Base-by-base conservation (phyloP, 176 grass and related monocot genomes). In the barley (Hordeum vulgare) region DNA sequence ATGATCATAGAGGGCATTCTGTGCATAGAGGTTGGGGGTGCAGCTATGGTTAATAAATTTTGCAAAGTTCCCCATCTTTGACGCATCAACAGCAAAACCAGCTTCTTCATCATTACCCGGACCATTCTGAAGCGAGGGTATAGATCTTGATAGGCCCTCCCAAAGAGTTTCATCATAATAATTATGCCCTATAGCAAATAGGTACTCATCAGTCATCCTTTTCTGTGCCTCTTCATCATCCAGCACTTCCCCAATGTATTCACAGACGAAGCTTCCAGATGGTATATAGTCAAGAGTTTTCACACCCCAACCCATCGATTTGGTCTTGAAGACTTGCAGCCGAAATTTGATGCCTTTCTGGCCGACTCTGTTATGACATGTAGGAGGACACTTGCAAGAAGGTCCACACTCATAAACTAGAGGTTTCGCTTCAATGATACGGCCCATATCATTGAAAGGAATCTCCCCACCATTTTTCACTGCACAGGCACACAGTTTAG, bases 1-100 rank as follows among this genome's bases (percentile, higher is more conserved):
- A 84, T 92, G 93, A 56, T 95, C 93, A 84, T 92, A 95, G 33
- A 95, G 86, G 56, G 90, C 57, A 62, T 95, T 95, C 58, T 95
- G 93, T 17, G 93, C 93, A 88, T 95, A 95, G 44, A 92, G 61
- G 26, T 95, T 95, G 13, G 93, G 93, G 15, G 72, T 86, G 80
- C 93, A 95, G 77, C 79, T 95, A 63, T 95, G 93, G 26, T 95
- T 95, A 61, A 95, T 88, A 80, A 92, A 95, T 74, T 86, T 95
- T 63, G 86, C 87, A 62, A 95, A 89, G 75, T 92, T 95, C 18
- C 93, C 93, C 74, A 81, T 90, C 27, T 77, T 76, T 15, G 90
- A 95, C 33, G 90, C 88, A 92, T 95, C 93, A 64, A 95, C 60
- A 76, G 87, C 87, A 75, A 90, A 95, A 47, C 84, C 82, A 56